Base-by-base conservation (phyloP, 441 rosid genomes). In the Cnidoscolus chayamansa region DNA sequence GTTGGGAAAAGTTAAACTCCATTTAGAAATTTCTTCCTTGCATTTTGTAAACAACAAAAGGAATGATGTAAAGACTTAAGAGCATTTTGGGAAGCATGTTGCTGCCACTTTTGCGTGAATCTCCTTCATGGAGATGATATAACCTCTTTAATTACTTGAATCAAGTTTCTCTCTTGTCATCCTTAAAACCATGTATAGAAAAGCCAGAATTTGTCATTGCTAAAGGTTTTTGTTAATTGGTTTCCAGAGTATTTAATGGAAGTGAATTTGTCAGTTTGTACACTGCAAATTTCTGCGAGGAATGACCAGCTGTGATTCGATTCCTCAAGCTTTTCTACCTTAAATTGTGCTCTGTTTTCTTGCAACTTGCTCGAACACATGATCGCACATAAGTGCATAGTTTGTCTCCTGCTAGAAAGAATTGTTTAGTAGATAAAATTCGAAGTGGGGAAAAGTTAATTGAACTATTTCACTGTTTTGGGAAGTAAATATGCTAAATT, bases 31-130 rank as follows among this genome's bases (percentile, higher is more conserved):
- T 48, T 47, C 54, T 13, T 45, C 37, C 20, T 35, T 72, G 75
- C 69, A 54, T 80, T 12, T 61, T 60, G 37, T 40, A 51, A 45
- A 70, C 53, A 9, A 67, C 30, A 45, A 17, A 37, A 50, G 45
- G 49, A 25, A 57, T 56, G 69, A 50, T 59, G 57, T 65, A 20
- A 49, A 57, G 49, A n/a, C 55, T 35, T 35, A 20, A 17, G 19
- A 40, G 67, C 63, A 50, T 73, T 65, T 68, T 54, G 70, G 25
- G 10, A 51, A 31, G 67, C 72, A 17, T 40, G 2, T 19, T 45
- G 60, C 59, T 71, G 1, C 57, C 25, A 65, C 10, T 80, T 56
- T 68, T 74, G 74, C 63, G 30, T 73, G 16, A 48, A 70, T 10
- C 58, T 63, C 40, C 43, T 15, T 64, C 55, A 70, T 48, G 43